Evolutionary conservation across 345 rosid species (phyloP).

Genomic region (Hirschfeldia incana): DNA sequence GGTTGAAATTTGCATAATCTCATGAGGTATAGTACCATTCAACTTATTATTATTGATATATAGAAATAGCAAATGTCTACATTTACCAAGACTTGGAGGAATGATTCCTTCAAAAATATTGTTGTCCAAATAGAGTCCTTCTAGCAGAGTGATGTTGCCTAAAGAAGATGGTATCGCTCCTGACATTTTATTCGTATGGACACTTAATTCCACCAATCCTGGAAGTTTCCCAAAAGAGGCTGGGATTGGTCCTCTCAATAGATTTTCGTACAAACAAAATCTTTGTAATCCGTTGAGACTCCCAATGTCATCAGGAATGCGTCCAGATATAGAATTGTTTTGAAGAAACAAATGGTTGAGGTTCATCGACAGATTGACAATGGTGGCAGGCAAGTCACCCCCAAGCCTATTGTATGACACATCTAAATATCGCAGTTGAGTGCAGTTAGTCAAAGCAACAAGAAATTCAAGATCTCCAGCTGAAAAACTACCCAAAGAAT

Average conservation of each 20-base stretch:
- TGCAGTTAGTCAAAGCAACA: neutral
- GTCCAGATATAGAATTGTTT: no score
- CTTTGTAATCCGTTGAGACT: no score
- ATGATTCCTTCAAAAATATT: no score
- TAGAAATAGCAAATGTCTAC: no score
- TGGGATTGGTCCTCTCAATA: no score
- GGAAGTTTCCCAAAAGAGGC: neutral
- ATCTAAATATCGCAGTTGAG: neutral
- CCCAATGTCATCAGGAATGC: no score
- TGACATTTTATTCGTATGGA: accelerated
- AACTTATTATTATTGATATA: neutral
- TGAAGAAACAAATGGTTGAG: neutral
- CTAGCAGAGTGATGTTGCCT: no score
- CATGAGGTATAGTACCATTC: neutral
- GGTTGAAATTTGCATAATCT: no score
- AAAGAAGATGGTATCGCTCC: no score
- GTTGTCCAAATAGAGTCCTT: no score
- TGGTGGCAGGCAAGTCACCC: neutral
- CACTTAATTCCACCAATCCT: neutral
- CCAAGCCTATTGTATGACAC: neutral
- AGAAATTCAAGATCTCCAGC: no score
- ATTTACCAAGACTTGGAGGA: no score
- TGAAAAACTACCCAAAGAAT: neutral
- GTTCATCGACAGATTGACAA: neutral
- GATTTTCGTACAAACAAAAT: neutral